phyloP scores from a whole-genome alignment of 2,329 filamentous ascomycete genomes.

The Nemania serpens region DNA sequence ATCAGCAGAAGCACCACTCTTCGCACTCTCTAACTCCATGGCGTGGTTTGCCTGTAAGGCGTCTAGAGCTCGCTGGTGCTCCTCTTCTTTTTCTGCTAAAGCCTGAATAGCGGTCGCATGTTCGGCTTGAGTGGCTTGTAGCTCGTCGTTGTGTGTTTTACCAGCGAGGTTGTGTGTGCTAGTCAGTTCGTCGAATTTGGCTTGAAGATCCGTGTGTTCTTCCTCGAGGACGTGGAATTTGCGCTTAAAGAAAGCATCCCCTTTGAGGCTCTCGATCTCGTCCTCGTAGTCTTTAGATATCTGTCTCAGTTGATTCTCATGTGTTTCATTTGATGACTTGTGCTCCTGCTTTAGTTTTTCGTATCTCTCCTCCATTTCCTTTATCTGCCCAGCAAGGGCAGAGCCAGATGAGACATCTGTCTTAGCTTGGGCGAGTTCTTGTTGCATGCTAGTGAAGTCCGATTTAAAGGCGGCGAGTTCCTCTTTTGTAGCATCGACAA shows the following conservation, averaged over 20 bases:
- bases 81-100: slow-evolving; percentile 55
- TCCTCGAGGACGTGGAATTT: slow-evolving; percentile 65
- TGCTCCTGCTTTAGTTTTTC: slow-evolving; percentile 57
- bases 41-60: slow-evolving; percentile 61
- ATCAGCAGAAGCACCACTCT: slow-evolving; percentile 56
- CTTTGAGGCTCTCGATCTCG: slow-evolving; percentile 67
- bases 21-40: slow-evolving; percentile 62
- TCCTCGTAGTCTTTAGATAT: slow-evolving; percentile 65
- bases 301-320: slow-evolving; percentile 62
- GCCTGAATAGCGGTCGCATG: slow-evolving; percentile 48
- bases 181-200: slow-evolving; percentile 37
- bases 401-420: slow-evolving; percentile 48
- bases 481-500: slow-evolving; percentile 45
- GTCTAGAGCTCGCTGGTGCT: slow-evolving; percentile 59
- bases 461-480: slow-evolving; percentile 54
- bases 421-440: slow-evolving; percentile 51
- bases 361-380: slow-evolving; percentile 41
- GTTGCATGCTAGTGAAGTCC: slow-evolving; percentile 53
- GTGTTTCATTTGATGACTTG: slow-evolving; percentile 49
- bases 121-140: slow-evolving; percentile 31
- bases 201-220: slow-evolving; percentile 55
- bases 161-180: slow-evolving; percentile 30
- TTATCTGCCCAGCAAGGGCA: slow-evolving; percentile 34
- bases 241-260: slow-evolving; percentile 67
- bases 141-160: slow-evolving; percentile 40